Percentiles rank a stretch among this genome's conserved stretches.
These are phyloP conservation scores for Cytospora piceae DNA, from an alignment of 2,329 filamentous ascomycete species.

Conservation along the genomic window DNA sequence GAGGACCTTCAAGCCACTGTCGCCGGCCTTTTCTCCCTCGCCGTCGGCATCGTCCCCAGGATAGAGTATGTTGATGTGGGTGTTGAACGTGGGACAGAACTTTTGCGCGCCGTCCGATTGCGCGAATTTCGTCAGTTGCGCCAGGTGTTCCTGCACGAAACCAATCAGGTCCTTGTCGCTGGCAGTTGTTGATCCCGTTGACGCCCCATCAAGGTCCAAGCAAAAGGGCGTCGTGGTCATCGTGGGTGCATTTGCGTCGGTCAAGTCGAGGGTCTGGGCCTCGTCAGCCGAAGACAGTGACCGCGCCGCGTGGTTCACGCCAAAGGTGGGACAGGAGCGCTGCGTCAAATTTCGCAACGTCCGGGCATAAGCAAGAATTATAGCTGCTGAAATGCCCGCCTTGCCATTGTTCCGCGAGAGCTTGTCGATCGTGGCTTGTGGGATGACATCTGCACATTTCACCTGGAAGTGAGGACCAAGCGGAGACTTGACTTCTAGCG, in stretches of 20 bases:
- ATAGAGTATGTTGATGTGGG: constrained; percentile 31
- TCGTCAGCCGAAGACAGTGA: constrained; percentile 28
- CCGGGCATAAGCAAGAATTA: constrained; percentile 29
- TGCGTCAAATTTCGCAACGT: constrained; percentile 22
- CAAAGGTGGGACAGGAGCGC: constrained; percentile 28
- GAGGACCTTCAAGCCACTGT: constrained; percentile 9
- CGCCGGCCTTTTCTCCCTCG: background rate
- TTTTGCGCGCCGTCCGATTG: constrained; percentile 28
- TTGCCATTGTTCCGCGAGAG: background rate
- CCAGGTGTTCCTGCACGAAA: constrained; percentile 29
- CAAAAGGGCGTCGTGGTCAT: constrained; percentile 19
- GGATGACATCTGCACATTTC: constrained; percentile 16
- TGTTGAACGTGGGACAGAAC: constrained; percentile 28
- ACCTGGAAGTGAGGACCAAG: constrained; percentile 30
- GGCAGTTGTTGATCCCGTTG: background rate
- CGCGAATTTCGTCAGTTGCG: constrained; percentile 29
- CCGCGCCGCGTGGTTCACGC: constrained; percentile 29
- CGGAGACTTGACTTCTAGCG: constrained; percentile 10
- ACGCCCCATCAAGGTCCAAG: background rate
- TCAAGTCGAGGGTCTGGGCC: constrained; percentile 27
- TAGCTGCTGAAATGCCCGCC: constrained; percentile 19
- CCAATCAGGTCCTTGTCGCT: constrained; percentile 10
- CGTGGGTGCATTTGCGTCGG: constrained; percentile 8
- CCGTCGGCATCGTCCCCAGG: background rate
- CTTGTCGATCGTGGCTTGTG: constrained; percentile 12